phyloP scores from a whole-genome alignment of 192 early-diverging fungal genomes.

The Linnemannia zychae region DNA sequence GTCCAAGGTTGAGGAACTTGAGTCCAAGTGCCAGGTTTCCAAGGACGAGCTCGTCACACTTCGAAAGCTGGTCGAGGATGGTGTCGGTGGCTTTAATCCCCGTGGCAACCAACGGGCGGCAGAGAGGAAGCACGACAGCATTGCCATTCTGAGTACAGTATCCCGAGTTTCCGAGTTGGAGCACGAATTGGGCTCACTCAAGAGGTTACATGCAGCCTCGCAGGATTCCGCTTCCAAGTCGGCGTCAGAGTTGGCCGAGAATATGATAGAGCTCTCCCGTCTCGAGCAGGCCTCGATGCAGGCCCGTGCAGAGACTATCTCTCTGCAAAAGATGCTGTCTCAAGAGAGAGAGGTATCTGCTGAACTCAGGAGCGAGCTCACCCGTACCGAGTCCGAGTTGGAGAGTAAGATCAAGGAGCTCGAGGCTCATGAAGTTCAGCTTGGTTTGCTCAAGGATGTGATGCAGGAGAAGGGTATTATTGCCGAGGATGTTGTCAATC shows the following conservation, averaged over 20 bases:
- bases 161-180: conserved; percentile 54
- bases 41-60: conserved; percentile 59
- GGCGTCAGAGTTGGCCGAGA: conserved; percentile 56
- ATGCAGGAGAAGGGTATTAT: conserved; percentile 64
- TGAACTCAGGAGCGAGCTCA: conserved; percentile 43
- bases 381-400: conserved; percentile 57
- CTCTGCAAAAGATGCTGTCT: conserved; percentile 57
- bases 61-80: conserved; percentile 59
- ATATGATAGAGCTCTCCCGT: conserved; percentile 59
- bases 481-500: conserved; percentile 45
- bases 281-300: conserved; percentile 64
- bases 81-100: conserved; percentile 51
- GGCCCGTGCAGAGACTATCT: conserved; percentile 58
- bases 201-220: conserved; percentile 37
- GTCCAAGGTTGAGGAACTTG: conserved; percentile 58
- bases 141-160: conserved; percentile 46
- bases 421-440: conserved; percentile 66
- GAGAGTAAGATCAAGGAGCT: conserved; percentile 56
- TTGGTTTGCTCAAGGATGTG: conserved; percentile 66
- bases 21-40: conserved; percentile 44
- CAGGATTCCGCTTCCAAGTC: conserved; percentile 42
- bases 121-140: conserved; percentile 50
- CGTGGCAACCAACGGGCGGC: conserved; percentile 20
- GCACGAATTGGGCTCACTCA: conserved; percentile 52
- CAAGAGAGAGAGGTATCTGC: conserved; percentile 59